Base-by-base conservation (phyloP, 768 basidiomycete genomes). In the Pulveroboletus frians region DNA sequence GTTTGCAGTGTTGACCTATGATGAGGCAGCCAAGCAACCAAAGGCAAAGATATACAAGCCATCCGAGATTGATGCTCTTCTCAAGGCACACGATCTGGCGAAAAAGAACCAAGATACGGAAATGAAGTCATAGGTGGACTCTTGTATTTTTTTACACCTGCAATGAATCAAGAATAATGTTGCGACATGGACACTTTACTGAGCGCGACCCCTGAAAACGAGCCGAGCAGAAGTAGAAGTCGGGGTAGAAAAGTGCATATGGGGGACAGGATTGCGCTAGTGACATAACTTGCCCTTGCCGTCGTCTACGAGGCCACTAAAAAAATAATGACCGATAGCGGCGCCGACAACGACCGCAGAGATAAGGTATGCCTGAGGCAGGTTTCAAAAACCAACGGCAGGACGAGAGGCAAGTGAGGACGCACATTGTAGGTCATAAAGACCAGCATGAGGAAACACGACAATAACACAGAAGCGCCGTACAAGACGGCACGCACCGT, bases 351-450 rank as follows among this genome's bases (percentile, higher is more conserved):
- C 84, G 43, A 89, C 85, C 2, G 93, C 82, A 26, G 78, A 62
- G 61, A 95, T 90, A 30, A 95, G 81, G 59, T 92, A 95, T 30
- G 86, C 91, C 91, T 93, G 29, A 15, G 10, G 26, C 43, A 18
- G 8, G 15, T 18, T 7, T 50, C 35, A 55, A 37, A 13, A 5
- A 36, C 8, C 35, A 8, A n/a, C 4, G 34, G 9, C 3, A 37
- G 8, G 38, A 50, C 11, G 42, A 40, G 9, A 17, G 35, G 21
- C 21, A 3, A 11, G n/a, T 5, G 7, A 26, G 15, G 20, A 71
- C 88, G 61, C 50, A 92, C 90, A 56, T 96, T 96, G 71, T 94
- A 96, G 5, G 92, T 95, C 92, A 96, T 95, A 69, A 92, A 93
- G 35, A 95, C 83, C 50, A 96, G 73, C 92, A 96, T 96, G 63